Percentiles rank a stretch among this genome's conserved stretches.
These are phyloP conservation scores for Candida adriatica DNA, from an alignment of 805 yeast species.

Conservation along the genomic window DNA sequence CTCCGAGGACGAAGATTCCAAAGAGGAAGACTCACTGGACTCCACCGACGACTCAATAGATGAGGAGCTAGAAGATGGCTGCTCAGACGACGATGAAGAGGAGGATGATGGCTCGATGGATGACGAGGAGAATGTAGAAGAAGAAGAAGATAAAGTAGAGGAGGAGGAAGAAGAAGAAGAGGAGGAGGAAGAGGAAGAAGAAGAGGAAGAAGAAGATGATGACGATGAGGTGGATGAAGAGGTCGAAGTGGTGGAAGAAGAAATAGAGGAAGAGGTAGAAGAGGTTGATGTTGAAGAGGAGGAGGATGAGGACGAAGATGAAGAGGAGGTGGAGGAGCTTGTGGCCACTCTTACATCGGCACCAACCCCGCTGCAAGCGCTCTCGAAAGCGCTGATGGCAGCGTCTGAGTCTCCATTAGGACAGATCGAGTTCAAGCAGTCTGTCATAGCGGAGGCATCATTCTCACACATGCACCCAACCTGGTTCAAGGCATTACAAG, in stretches of 20 bases:
- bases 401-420: constrained; percentile 51
- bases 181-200: constrained; percentile 10
- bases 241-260: constrained; percentile 3
- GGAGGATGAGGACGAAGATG: constrained; percentile 17
- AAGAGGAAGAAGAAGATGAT: constrained; percentile 6
- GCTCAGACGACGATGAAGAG: too few relatives aligned
- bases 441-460: constrained; percentile 44
- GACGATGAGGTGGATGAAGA: constrained; percentile 7
- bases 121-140: constrained; percentile 13
- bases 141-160: constrained; percentile 12
- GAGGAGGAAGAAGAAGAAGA: constrained; percentile 18
- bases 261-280: constrained; percentile 1
- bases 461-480: constrained; percentile 61
- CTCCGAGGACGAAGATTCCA: constrained; percentile 8
- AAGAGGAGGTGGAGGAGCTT: constrained; percentile 3
- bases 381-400: constrained; percentile 55
- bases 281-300: constrained; percentile 15
- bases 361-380: constrained; percentile 43
- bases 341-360: constrained; percentile 15
- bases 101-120: constrained; percentile 15
- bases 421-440: constrained; percentile 64
- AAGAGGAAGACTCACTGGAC: constrained; percentile 3
- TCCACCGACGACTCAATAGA: constrained; percentile 2
- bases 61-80: constrained; percentile 2
- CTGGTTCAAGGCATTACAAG: constrained; percentile 55